Evolutionary conservation across 768 basidiomycete genomes (phyloP).

Genomic region (Favolaschia claudopus): DNA sequence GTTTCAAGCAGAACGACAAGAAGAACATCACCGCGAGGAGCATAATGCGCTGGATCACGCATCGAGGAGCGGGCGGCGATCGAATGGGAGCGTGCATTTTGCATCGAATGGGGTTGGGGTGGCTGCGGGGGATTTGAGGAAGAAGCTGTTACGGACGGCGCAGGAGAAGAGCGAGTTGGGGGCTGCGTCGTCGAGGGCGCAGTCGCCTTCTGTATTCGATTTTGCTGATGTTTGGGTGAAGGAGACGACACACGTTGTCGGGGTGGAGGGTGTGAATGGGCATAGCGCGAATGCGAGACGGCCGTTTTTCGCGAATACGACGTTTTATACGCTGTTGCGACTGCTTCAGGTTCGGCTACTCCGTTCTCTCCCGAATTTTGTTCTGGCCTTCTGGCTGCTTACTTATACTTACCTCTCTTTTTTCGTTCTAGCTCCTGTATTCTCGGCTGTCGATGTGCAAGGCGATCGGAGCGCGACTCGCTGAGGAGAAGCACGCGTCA

Average conservation of each 20-base stretch:
- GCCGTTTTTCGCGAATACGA: constrained; percentile 90
- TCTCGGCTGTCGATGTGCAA: constrained; percentile 88
- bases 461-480: constrained; percentile 75
- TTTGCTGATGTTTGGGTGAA: constrained; percentile 67
- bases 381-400: no score
- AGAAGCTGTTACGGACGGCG: constrained; percentile 79
- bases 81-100: constrained; percentile 49
- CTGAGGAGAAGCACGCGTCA: constrained; percentile 69
- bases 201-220: constrained; percentile 10
- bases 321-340: constrained; percentile 90
- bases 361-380: no score
- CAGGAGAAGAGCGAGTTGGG: constrained; percentile 59
- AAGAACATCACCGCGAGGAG: constrained; percentile 81
- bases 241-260: constrained; percentile 45
- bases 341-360: constrained; percentile 94
- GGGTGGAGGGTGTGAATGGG: constrained; percentile 33
- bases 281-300: constrained; percentile 44
- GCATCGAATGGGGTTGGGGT: constrained; percentile 51
- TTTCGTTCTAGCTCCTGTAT: constrained; percentile 75
- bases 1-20: constrained; percentile 96
- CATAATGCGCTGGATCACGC: constrained; percentile 39
- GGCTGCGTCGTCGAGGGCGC: constrained; percentile 25
- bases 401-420: constrained; percentile 26
- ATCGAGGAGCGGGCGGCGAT: constrained; percentile 54
- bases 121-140: constrained; percentile 74